Percentiles rank a stretch among this genome's conserved stretches.
phyloP scores from a whole-genome alignment of 495 filamentous ascomycete genomes.

The Immersiella caudata region DNA sequence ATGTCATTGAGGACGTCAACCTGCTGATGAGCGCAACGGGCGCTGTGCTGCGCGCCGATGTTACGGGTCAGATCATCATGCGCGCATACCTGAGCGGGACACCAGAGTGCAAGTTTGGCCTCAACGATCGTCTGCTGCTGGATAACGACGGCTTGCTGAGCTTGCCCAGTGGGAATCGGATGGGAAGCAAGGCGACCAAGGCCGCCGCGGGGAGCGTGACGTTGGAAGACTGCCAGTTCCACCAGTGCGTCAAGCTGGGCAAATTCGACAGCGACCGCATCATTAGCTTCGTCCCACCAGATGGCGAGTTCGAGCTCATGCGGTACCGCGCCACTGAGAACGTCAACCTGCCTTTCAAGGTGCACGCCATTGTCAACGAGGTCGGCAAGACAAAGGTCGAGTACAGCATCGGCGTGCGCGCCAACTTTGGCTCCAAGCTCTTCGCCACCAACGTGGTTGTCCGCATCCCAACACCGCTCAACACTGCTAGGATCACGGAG shows the following conservation, averaged over 20 bases:
- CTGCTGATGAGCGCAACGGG: slow-evolving; percentile 96
- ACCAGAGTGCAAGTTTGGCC: slow-evolving; percentile 98
- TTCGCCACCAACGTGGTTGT: slow-evolving; percentile 98
- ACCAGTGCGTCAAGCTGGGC: slow-evolving; percentile 97
- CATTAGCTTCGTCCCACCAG: slow-evolving; percentile 96
- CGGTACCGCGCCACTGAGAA: slow-evolving; percentile 99
- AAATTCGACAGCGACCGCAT: slow-evolving; percentile 97
- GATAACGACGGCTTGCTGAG: slow-evolving; percentile 72
- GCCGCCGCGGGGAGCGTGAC: slow-evolving; percentile 95
- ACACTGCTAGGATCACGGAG: slow-evolving; percentile 94
- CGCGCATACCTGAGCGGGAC: slow-evolving; percentile 96
- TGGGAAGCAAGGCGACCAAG: slow-evolving; percentile 83
- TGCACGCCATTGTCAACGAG: slow-evolving; percentile 98
- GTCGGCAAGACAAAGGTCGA: slow-evolving; percentile 97
- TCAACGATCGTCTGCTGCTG: slow-evolving; percentile 92
- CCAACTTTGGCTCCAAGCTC: slow-evolving; percentile 93
- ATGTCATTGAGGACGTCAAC: slow-evolving; percentile 99
- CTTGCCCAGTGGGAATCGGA: slow-evolving; percentile 68
- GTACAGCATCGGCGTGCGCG: slow-evolving; percentile 95
- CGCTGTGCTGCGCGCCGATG: slow-evolving; percentile 93
- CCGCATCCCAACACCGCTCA: slow-evolving; percentile 92
- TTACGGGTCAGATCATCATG: slow-evolving; percentile 98
- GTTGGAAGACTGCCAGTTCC: slow-evolving; percentile 97
- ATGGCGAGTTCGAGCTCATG: slow-evolving; percentile 99
- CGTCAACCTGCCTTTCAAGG: slow-evolving; percentile 98